Evolutionary conservation across 148 eudicot genomes (phyloP).

Genomic region (Rheum nobile): DNA sequence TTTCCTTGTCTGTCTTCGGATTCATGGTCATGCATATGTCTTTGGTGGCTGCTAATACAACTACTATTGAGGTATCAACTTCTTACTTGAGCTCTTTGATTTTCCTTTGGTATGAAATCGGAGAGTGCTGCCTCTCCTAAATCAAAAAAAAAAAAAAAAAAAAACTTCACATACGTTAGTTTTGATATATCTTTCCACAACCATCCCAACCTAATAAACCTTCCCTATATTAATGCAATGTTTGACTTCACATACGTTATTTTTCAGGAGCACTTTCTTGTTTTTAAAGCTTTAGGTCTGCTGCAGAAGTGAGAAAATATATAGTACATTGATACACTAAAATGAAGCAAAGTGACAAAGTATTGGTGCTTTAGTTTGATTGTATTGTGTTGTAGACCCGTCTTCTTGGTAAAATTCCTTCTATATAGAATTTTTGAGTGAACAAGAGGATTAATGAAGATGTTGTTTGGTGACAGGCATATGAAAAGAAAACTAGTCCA

Average conservation of each 20-base stretch:
- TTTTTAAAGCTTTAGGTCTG: background rate
- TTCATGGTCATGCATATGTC: constrained; percentile 97
- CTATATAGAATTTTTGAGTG: background rate
- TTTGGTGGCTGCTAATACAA: constrained; percentile 70
- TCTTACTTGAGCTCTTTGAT: constrained; percentile 2
- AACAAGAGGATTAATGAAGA: background rate
- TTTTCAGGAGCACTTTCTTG: background rate
- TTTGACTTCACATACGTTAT: background rate
- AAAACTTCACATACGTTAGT: too few relatives aligned
- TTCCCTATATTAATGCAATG: background rate
- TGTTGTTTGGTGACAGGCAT: constrained; percentile 43
- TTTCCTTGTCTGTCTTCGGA: constrained; percentile 86
- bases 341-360: too few relatives aligned
- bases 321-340: too few relatives aligned
- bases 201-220: background rate
- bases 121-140: too few relatives aligned
- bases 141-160: too few relatives aligned
- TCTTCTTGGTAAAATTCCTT: background rate
- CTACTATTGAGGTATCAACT: constrained; percentile 80
- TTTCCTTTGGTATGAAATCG: background rate
- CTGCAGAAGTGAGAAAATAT: background rate
- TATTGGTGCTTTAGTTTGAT: too few relatives aligned
- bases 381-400: too few relatives aligned
- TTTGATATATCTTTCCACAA: too few relatives aligned
- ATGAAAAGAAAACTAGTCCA: constrained; percentile 81